Evolutionary conservation across 345 rosid genomes (phyloP), one percentile per base, ranked within the genome.

Genomic region (Eucalyptus erythrocorys): DNA sequence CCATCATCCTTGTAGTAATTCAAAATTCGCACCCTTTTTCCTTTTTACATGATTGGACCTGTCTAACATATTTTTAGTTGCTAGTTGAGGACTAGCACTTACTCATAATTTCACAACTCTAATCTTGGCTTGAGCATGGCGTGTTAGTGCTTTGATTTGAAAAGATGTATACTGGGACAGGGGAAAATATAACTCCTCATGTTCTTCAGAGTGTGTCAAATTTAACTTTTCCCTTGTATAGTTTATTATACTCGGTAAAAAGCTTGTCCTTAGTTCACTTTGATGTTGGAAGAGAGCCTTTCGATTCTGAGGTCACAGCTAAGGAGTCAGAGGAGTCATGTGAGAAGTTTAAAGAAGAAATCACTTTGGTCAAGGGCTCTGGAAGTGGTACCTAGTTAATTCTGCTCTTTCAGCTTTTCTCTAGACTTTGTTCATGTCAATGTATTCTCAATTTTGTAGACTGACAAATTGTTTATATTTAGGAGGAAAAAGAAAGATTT

Each of bases 361-460:
- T 98, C 99, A 80, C 98, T 98, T 53, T 98, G 99, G 99, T 96
- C 99, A 89, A 93, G 89, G 94, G 94, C 95, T 90, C 94, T 97
- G 94, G 99, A 97, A 91, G 99, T 95, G 96, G 99, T 97, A 94
- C 82, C 30, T 40, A 85, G 71, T 47, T 80, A 45, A 88, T 51
- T n/a, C n/a, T 40, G 37, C 37, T 86, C 53, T 71, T 37, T 37
- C 82, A 51, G 27, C 64, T 59, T 76, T 68, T 40, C 24, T 47
- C 30, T 76, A 5, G 82, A 76, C 15, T 76, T 76, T 40, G 30
- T 40, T 40, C 8, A 48, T 27, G 57, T 49, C 86, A 47, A 85
- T 27, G 42, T 40, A 21, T 76, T 76, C 47, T 40, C 82, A 76
- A 10, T 22, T 40, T 3, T 30, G 2, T 76, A 76, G 43, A 76